A percentile compares a stretch with the other conserved stretches of the same genome.
Conservation (phyloP, 2,329 filamentous ascomycete species). For the Colletotrichum sublineola region DNA sequence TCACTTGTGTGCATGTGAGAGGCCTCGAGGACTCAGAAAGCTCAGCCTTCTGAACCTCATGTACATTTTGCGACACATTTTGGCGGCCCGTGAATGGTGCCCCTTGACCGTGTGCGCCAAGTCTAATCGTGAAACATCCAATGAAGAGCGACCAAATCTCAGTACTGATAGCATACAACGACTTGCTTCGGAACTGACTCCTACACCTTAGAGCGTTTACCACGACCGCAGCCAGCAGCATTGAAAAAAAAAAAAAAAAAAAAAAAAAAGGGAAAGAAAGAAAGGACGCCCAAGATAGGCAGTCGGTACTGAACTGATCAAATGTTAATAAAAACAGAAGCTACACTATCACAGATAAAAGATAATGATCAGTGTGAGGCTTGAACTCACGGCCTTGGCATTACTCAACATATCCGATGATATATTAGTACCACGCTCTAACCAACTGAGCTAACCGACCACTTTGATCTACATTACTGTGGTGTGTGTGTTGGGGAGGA, state of each 20-base stretch:
- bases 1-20: neutral
- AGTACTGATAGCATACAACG: neutral
- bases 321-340: neutral
- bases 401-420: conserved; percentile 28
- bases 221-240: neutral
- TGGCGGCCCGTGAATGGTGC: too few species aligned
- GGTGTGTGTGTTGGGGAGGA: too few species aligned
- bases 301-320: too few species aligned
- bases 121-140: neutral
- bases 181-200: neutral
- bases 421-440: conserved; percentile 41
- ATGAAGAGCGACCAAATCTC: neutral
- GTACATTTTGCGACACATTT: too few species aligned
- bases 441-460: conserved; percentile 41
- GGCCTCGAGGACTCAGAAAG: neutral
- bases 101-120: too few species aligned
- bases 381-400: conserved; percentile 40
- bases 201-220: neutral
- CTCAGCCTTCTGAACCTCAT: neutral
- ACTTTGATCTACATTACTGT: too few species aligned
- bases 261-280: too few species aligned
- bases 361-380: conserved; percentile 31
- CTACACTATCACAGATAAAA: neutral
- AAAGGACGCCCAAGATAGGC: too few species aligned
- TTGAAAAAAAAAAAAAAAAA: too few species aligned